Evolutionary conservation across 805 yeast genomes (phyloP), one percentile per base, ranked within the genome.

Genomic region (Wickerhamomyces sydowiorum): DNA sequence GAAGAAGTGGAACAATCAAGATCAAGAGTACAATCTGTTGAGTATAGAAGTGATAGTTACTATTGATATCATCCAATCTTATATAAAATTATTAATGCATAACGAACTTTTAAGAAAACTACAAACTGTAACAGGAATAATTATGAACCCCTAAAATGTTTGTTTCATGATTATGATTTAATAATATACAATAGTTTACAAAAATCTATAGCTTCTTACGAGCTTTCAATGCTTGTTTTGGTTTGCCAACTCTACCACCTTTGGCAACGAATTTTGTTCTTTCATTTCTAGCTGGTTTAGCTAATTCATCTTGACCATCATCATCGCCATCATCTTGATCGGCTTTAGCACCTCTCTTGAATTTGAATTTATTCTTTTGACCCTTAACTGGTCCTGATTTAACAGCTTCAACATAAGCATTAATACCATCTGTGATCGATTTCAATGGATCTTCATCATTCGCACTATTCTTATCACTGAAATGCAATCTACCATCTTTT

Each of bases 371-470:
- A 64, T 90, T 90, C 68, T 78, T 80, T 70, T 87, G 96, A 44
- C 97, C 96, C 64, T 96, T 82, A 4, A 89, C 80, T 24, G 98
- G 98, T 20, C 93, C 97, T 53, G 84, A 86, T 61, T 78, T 83
- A 20, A 93, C 88, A 7, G 99, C 99, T 48, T 89, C 96, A 50
- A 89, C 76, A 61, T 93, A 93, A 0, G 97, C 98, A 58, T 86
- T 86, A 50, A 91, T 77, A 15, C 96, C 95, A 36, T 66, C 65
- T 5, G 73, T 66, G 31, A 70, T 65, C 14, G 70, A 49, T 41
- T 61, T 57, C 45, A 73, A 59, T 43, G 73, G 77, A 54, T 78
- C 83, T 35, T 72, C 72, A 3, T 65, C 75, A 7, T 55, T 63
- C 5, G 52, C 48, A 12, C 35, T 27, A 2, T 49, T 56, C 7